Evolutionary conservation across 129 eudicot species (phyloP).

Genomic region (Artemisia annua): DNA sequence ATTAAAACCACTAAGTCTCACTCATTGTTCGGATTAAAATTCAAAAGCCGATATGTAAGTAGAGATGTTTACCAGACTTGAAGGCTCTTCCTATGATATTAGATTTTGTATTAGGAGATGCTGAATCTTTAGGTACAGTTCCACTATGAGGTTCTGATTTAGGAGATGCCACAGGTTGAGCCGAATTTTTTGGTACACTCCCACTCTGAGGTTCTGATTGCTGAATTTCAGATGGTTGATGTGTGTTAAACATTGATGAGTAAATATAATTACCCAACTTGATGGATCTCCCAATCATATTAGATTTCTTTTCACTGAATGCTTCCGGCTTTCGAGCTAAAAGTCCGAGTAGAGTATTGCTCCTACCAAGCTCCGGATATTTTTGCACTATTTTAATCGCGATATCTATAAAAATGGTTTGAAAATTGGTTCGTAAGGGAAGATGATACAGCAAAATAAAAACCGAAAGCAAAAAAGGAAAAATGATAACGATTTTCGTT

Average conservation of each 20-base stretch:
- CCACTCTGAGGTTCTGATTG: not conserved
- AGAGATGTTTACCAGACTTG: not conserved
- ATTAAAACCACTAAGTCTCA: too few species aligned
- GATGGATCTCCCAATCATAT: not conserved
- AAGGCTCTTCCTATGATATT: slow-evolving; percentile 4
- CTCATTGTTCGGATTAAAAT: not conserved
- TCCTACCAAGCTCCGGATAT: slow-evolving; percentile 32
- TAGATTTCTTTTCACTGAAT: slow-evolving; percentile 1
- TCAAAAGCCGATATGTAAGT: not conserved
- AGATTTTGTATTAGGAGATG: not conserved
- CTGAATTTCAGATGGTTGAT: not conserved
- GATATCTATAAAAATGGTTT: slow-evolving; percentile 29
- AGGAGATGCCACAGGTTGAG: not conserved
- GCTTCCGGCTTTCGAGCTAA: not conserved
- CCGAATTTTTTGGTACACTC: not conserved
- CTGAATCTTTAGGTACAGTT: too few species aligned
- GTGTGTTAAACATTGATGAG: not conserved
- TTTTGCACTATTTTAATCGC: slow-evolving; percentile 35
- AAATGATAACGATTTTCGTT: not conserved
- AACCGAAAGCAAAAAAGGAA: not conserved
- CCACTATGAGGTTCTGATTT: too few species aligned
- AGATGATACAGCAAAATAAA: not conserved
- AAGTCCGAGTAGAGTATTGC: slow-evolving; percentile 23
- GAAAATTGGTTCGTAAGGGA: too few species aligned
- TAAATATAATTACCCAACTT: not conserved